These are phyloP conservation scores for Aleurites moluccanus DNA, from an alignment of 441 rosid species.

Conservation along the genomic window DNA sequence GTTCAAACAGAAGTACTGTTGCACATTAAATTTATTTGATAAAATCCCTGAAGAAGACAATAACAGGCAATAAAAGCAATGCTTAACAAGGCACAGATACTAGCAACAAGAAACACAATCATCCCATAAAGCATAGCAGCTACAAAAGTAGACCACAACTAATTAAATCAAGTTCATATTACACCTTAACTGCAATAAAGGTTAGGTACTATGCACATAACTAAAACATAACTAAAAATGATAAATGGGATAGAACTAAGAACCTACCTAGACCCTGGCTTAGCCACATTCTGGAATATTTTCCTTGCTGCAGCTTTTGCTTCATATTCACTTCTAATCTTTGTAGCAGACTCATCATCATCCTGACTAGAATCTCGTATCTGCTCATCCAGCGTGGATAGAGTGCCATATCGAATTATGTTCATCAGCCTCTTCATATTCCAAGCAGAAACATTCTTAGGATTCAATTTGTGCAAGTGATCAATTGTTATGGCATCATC, in stretches of 20 bases:
- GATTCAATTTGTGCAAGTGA: slow-evolving; percentile 44
- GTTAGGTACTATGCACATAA: background rate
- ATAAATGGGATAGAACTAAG: slow-evolving; percentile 1
- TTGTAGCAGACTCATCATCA: slow-evolving; percentile 61
- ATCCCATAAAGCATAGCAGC: slow-evolving; percentile 1
- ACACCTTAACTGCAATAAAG: background rate
- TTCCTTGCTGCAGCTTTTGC: slow-evolving; percentile 85
- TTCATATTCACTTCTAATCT: slow-evolving; percentile 71
- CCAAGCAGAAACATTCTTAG: slow-evolving; percentile 59
- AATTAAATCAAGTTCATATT: background rate
- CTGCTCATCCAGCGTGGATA: slow-evolving; percentile 59
- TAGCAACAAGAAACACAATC: background rate
- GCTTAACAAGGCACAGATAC: background rate
- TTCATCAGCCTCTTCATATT: slow-evolving; percentile 55
- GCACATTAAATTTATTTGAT: background rate
- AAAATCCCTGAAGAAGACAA: background rate
- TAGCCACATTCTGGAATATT: slow-evolving; percentile 69
- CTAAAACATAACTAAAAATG: background rate
- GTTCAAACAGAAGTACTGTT: background rate
- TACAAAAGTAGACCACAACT: background rate
- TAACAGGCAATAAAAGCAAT: background rate
- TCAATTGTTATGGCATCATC: slow-evolving; percentile 54
- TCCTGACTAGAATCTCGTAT: slow-evolving; percentile 39
- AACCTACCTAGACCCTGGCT: slow-evolving; percentile 54
- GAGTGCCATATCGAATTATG: slow-evolving; percentile 39